phyloP scores from a whole-genome alignment of 768 basidiomycete genomes.

The Termitomyces sp. region DNA sequence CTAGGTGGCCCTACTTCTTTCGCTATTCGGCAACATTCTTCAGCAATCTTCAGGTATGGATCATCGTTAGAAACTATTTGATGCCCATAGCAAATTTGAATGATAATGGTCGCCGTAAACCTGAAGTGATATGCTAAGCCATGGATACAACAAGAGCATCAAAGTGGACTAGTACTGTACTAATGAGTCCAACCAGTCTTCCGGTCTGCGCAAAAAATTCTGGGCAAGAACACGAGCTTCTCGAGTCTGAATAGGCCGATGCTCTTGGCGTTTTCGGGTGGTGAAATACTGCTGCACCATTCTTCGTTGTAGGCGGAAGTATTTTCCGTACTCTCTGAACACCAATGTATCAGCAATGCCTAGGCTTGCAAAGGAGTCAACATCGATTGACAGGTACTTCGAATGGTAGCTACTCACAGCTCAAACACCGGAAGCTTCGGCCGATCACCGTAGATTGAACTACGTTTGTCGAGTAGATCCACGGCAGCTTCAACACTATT shows the following conservation, averaged over 20 bases:
- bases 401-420: conserved; percentile 14
- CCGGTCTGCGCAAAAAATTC: conserved; percentile 23
- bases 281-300: conserved; percentile 20
- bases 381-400: background rate
- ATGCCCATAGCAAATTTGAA: conserved; percentile 23
- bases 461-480: conserved; percentile 26
- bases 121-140: conserved; percentile 10
- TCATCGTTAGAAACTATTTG: conserved; percentile 21
- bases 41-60: conserved; percentile 19
- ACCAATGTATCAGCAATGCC: conserved; percentile 15
- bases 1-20: conserved; percentile 17
- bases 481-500: conserved; percentile 23
- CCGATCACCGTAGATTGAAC: conserved; percentile 25
- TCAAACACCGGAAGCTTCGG: conserved; percentile 18
- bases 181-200: conserved; percentile 15
- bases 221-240: conserved; percentile 30
- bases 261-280: conserved; percentile 19
- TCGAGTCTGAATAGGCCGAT: conserved; percentile 24
- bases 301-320: conserved; percentile 20
- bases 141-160: background rate
- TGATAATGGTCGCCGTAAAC: conserved; percentile 22
- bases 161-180: conserved; percentile 1
- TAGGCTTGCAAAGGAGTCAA: conserved; percentile 14
- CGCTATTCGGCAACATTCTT: conserved; percentile 14
- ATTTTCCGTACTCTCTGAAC: conserved; percentile 20